Percentiles rank a stretch among this genome's conserved stretches.
phyloP scores from a whole-genome alignment of 2,329 filamentous ascomycete genomes.

The Exophiala calicioides region DNA sequence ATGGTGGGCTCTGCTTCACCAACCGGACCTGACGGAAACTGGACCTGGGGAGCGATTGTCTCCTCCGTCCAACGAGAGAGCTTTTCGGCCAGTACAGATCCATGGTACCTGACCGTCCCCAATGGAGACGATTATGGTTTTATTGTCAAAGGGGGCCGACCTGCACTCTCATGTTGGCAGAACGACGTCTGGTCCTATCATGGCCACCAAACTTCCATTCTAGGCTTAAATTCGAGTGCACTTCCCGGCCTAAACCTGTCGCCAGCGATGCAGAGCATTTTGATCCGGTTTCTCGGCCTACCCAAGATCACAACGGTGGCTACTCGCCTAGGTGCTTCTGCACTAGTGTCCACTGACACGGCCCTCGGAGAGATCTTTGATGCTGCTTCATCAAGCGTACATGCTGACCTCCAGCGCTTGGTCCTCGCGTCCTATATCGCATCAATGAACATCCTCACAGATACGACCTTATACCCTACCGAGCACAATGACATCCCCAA shows the following conservation, averaged over 20 bases:
- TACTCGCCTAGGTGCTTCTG: slow-evolving; percentile 9
- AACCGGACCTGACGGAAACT: slow-evolving; percentile 1
- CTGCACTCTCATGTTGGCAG: slow-evolving; percentile 10
- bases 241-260: slow-evolving; percentile 4
- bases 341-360: slow-evolving; percentile 7
- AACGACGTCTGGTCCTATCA: slow-evolving; percentile 12
- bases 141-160: slow-evolving; percentile 2
- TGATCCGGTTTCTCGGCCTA: slow-evolving; percentile 5
- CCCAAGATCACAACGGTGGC: slow-evolving; percentile 4
- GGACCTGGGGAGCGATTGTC: slow-evolving; percentile 6
- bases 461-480: slow-evolving; percentile 6
- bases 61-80: slow-evolving; percentile 9
- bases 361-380: slow-evolving; percentile 6
- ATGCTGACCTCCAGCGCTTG: slow-evolving; percentile 1
- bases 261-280: neutral
- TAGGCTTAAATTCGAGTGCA: slow-evolving; percentile 3
- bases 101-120: slow-evolving; percentile 7
- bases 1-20: neutral
- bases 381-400: slow-evolving; percentile 1
- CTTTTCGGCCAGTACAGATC: slow-evolving; percentile 4
- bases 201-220: neutral
- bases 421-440: slow-evolving; percentile 10
- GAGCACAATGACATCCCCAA: slow-evolving; percentile 8
- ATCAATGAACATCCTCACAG: slow-evolving; percentile 10
- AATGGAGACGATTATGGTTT: neutral